Evolutionary conservation across 306 rosid genomes (phyloP), one percentile per base, ranked within the genome.

Genomic region (Pyrus pyrifolia): DNA sequence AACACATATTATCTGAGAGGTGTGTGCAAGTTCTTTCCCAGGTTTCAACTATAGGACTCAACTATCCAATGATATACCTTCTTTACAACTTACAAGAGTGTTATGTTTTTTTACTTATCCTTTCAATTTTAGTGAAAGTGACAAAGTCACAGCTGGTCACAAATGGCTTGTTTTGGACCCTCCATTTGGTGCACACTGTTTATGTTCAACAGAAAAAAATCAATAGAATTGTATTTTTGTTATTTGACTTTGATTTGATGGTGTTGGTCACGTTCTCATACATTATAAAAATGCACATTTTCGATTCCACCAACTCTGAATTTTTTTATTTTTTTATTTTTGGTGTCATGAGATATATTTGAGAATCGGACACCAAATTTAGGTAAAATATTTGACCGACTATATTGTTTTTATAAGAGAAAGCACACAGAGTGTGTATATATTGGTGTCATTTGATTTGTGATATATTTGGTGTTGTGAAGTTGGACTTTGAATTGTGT

Each of bases 251-350:
- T 40, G 18, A 42, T 61, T 29, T 74, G 31, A 53, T 30, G 71
- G 80, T 82, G 64, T 57, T 76, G 78, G 22, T 70, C 82, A 62
- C 75, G 82, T 77, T 68, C 60, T 14, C 9, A 51, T 22, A 58
- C 68, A 29, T 45, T 23, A 35, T 31, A 45, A 17, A 30, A 51
- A 15, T 51, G 62, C 55, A 52, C 73, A 80, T 60, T 68, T 68
- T 75, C 60, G 67, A 74, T 67, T 25, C 64, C 33, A 57, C 30
- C 76, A 3, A 40, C 38, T 71, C 40, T n/a, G 1, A 13, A 0
- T 22, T 27, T 61, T 23, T 1, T 15, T 51, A 1, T 38, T 38
- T 38, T 7, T 25, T 25, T 25, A 25, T 25, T 25, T 25, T 25
- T 25, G 1, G 55, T 17, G 18, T 38, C 23, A 58, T 59, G 8